Evolutionary conservation across 164 flowering plant species (phyloP), one percentile per base, ranked within the genome.

Genomic region (Malania oleifera): DNA sequence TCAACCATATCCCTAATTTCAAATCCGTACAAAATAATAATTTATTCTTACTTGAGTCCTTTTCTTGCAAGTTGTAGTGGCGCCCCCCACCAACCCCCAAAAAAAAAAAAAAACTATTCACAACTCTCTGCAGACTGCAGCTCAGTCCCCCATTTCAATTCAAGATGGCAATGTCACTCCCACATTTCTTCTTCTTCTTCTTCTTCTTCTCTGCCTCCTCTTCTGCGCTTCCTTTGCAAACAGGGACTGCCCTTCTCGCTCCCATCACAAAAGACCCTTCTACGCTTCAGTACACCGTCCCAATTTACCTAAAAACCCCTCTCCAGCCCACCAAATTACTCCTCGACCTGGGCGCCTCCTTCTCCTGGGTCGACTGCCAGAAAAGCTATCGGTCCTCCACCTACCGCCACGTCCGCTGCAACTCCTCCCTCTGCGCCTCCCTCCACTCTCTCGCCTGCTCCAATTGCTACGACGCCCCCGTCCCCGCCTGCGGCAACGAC

Each of bases 301-400:
- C 61, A 12, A 15, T 72, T 31, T 44, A 29, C 65, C 56, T 60
- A 0, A 64, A 67, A 49, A 71, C 71, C 34, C 79, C 75, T 24
- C 67, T 62, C 22, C 38, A 54, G 13, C 69, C 69, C 59, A 53
- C 64, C 27, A 57, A 38, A 13, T 39, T 75, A 13, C 62, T 59
- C 54, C 57, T 75, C 20, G 67, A 75, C 67, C 62, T 75, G 7
- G 73, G 76, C 22, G 63, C 62, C 27, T 39, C 64, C 25, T 57
- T 60, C 71, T 34, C 55, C 14, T 66, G 73, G 68, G 23, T 75
- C 1, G 52, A 66, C 53, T 75, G 76, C 39, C 3, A 48, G 14
- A 35, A 14, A 0, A 43, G 48, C 41, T 66, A 55, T 59, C 48
- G 0, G 4, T 64, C 73, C 60, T 4, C 44, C 56, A 23, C 68